A percentile compares a stretch with the other conserved stretches of the same genome.
Conservation (phyloP, 805 yeast genomes). For the Komagataella populi region DNA sequence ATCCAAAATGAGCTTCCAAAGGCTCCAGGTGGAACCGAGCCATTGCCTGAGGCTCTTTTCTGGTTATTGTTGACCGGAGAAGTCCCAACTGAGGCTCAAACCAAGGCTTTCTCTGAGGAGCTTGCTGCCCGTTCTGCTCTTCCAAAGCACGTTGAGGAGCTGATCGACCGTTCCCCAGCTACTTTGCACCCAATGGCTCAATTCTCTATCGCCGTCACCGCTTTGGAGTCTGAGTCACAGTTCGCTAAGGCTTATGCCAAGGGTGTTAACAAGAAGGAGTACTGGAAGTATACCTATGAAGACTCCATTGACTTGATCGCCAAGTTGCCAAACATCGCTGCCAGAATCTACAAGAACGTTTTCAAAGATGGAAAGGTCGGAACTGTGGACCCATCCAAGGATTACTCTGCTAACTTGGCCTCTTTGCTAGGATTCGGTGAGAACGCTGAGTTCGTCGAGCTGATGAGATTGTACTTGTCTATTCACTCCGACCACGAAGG, state of each 20-base stretch:
- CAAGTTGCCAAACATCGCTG: slow-evolving; percentile 70
- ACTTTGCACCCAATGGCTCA: slow-evolving; percentile 85
- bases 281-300: slow-evolving; percentile 77
- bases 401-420: slow-evolving; percentile 53
- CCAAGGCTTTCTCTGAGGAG: slow-evolving; percentile 58
- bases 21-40: slow-evolving; percentile 51
- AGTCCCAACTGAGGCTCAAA: slow-evolving; percentile 62
- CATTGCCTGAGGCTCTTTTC: slow-evolving; percentile 69
- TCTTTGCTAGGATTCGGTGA: slow-evolving; percentile 46
- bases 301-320: slow-evolving; percentile 72
- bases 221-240: slow-evolving; percentile 71
- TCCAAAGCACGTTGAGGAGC: slow-evolving; percentile 65
- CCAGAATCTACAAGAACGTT: slow-evolving; percentile 73
- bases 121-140: slow-evolving; percentile 66
- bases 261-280: slow-evolving; percentile 72
- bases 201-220: slow-evolving; percentile 71
- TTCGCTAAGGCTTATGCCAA: slow-evolving; percentile 77
- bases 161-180: slow-evolving; percentile 63
- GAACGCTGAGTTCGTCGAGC: slow-evolving; percentile 59
- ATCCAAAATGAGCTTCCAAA: slow-evolving; percentile 63
- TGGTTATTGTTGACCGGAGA: slow-evolving; percentile 80
- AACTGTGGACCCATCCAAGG: slow-evolving; percentile 34
- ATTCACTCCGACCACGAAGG: slow-evolving; percentile 87
- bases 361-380: slow-evolving; percentile 69
- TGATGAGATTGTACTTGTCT: slow-evolving; percentile 70